A percentile compares a stretch with the other conserved stretches of the same genome.
These are phyloP conservation scores for Russula abietina DNA, from an alignment of 768 basidiomycete genomes.

Conservation along the genomic window DNA sequence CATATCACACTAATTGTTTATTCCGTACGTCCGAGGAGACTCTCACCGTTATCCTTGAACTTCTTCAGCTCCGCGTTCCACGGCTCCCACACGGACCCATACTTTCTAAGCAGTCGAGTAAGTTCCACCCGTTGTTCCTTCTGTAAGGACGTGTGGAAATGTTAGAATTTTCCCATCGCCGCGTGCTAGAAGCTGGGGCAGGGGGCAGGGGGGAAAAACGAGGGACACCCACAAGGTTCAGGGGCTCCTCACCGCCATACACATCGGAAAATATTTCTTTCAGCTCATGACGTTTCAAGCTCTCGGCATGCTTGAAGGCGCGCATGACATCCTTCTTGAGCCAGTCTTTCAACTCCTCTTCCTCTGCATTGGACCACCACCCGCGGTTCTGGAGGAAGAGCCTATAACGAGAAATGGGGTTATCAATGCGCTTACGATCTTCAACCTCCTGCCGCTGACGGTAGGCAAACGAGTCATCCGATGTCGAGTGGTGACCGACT, in stretches of 20 bases:
- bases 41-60: slow-evolving; percentile 65
- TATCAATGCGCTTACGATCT: slow-evolving; percentile 85
- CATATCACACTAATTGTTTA: neutral
- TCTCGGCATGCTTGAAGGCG: slow-evolving; percentile 74
- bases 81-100: slow-evolving; percentile 79
- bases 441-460: slow-evolving; percentile 86
- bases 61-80: slow-evolving; percentile 76
- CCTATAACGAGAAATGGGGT: slow-evolving; percentile 81
- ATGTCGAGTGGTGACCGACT: slow-evolving; percentile 92
- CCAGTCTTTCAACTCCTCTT: slow-evolving; percentile 60
- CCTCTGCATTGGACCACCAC: slow-evolving; percentile 79
- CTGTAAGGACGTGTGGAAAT: slow-evolving; percentile 36
- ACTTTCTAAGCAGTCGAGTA: slow-evolving; percentile 67
- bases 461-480: slow-evolving; percentile 94
- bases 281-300: slow-evolving; percentile 60
- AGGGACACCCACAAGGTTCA: slow-evolving; percentile 63
- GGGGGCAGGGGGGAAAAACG: slow-evolving; percentile 2
- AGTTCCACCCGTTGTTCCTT: slow-evolving; percentile 82
- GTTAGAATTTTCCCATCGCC: slow-evolving; percentile 6
- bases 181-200: neutral
- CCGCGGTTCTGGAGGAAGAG: slow-evolving; percentile 73
- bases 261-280: slow-evolving; percentile 81
- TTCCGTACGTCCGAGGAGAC: slow-evolving; percentile 10
- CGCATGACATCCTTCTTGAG: slow-evolving; percentile 70
- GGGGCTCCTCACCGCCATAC: slow-evolving; percentile 78